Evolutionary conservation across 108 stramenopile species (phyloP).

Genomic region (Schizochytrium sp.): DNA sequence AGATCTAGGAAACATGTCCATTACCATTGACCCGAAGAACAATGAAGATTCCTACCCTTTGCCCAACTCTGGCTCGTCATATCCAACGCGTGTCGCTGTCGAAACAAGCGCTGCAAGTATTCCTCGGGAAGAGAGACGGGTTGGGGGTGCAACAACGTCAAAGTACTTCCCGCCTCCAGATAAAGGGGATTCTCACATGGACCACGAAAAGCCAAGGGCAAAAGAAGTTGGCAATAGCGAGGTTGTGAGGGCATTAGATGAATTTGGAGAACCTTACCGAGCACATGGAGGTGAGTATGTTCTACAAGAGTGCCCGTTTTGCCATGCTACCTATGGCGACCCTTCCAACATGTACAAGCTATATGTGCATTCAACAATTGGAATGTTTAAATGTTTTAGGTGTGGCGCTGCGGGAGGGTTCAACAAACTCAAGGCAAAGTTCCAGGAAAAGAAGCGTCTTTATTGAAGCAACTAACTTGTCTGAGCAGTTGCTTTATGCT

Average conservation of each 20-base stretch:
- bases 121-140: too few relatives aligned
- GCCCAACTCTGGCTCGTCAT: too few relatives aligned
- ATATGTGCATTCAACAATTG: background rate
- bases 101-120: too few relatives aligned
- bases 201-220: background rate
- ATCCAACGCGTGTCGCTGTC: too few relatives aligned
- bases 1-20: too few relatives aligned
- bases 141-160: too few relatives aligned
- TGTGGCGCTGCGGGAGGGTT: background rate
- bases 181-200: background rate
- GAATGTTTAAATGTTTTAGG: conserved; percentile 28
- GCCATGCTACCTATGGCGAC: conserved; percentile 34
- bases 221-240: background rate
- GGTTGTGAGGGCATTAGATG: background rate
- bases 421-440: background rate
- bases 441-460: background rate
- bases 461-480: background rate
- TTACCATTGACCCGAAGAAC: too few relatives aligned
- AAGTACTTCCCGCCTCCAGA: too few relatives aligned
- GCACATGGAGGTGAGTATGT: background rate
- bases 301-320: conserved; percentile 42
- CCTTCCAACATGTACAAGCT: conserved; percentile 60
- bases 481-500: background rate
- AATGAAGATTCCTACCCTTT: too few relatives aligned
- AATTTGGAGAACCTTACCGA: background rate